These are phyloP conservation scores for Pyronema omphalodes DNA, from an alignment of 495 filamentous ascomycete species.

Conservation along the genomic window DNA sequence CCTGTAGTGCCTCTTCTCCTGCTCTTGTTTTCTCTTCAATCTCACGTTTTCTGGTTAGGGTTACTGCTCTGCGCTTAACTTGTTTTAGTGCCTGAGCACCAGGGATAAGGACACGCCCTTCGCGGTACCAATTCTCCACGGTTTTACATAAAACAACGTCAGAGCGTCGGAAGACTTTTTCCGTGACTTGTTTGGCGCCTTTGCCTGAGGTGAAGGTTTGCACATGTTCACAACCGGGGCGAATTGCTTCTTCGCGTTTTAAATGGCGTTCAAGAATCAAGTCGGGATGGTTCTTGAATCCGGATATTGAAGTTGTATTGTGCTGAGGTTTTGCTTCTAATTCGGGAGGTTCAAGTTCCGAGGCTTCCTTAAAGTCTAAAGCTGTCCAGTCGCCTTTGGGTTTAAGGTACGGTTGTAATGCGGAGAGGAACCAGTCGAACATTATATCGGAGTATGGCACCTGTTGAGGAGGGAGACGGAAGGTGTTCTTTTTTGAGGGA, in stretches of 20 bases:
- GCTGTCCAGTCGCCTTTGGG: conserved; percentile 21
- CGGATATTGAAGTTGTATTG: not conserved
- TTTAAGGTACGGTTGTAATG: conserved; percentile 49
- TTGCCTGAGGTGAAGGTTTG: conserved; percentile 56
- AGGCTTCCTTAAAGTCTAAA: conserved; percentile 47
- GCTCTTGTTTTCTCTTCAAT: conserved; percentile 64
- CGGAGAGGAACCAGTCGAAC: conserved; percentile 70
- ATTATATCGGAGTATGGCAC: conserved; percentile 50
- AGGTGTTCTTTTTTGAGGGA: conserved; percentile 59
- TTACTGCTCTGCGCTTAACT: conserved; percentile 81
- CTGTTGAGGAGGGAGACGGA: conserved; percentile 57
- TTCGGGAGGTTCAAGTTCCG: conserved; percentile 55
- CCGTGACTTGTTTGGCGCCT: conserved; percentile 44
- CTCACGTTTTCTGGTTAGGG: conserved; percentile 70
- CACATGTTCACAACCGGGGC: conserved; percentile 46
- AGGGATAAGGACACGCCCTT: conserved; percentile 55
- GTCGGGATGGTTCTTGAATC: conserved; percentile 12
- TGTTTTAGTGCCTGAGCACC: conserved; percentile 63
- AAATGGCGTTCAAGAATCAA: conserved; percentile 69
- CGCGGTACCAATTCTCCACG: conserved; percentile 95
- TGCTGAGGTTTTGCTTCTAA: conserved; percentile 55
- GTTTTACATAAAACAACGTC: conserved; percentile 75
- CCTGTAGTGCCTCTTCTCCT: conserved; percentile 70
- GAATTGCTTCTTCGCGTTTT: conserved; percentile 77
- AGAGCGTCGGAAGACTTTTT: conserved; percentile 61